These are phyloP conservation scores for Boletus rufocinnamomeus DNA, from an alignment of 768 basidiomycete genomes.

Conservation along the genomic window DNA sequence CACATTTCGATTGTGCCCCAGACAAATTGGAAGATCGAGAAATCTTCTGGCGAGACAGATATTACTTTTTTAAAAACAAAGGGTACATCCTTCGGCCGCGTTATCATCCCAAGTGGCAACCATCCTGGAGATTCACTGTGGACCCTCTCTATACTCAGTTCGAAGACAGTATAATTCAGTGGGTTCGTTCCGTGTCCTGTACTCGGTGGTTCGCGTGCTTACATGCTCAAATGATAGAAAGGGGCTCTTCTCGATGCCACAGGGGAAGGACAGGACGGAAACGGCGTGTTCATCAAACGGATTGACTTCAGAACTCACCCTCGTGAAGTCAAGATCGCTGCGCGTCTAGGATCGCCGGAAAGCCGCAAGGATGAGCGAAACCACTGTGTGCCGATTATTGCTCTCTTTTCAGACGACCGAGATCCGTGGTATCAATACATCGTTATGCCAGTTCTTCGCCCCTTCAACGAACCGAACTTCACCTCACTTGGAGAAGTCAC, in stretches of 20 bases:
- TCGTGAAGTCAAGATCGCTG: not conserved
- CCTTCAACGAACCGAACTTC: conserved; percentile 19
- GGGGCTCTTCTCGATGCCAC: conserved; percentile 1
- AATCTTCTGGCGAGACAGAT: not conserved
- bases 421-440: not conserved
- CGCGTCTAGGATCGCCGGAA: not conserved
- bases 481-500: conserved; percentile 27
- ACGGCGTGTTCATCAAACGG: conserved; percentile 18
- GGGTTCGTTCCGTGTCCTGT: not conserved
- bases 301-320: not conserved
- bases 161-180: conserved; percentile 7
- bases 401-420: conserved; percentile 14
- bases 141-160: not conserved
- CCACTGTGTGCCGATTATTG: conserved; percentile 16
- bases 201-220: no score
- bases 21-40: no score
- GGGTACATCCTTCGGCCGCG: not conserved
- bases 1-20: no score
- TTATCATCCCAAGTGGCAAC: not conserved
- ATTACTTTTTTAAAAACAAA: not conserved
- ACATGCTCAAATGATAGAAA: no score
- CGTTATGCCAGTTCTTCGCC: not conserved
- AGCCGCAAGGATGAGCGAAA: not conserved
- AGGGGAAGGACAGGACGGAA: not conserved
- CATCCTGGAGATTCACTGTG: conserved; percentile 14